Conservation (phyloP, 768 basidiomycete species). For the Steccherinum ochraceum region DNA sequence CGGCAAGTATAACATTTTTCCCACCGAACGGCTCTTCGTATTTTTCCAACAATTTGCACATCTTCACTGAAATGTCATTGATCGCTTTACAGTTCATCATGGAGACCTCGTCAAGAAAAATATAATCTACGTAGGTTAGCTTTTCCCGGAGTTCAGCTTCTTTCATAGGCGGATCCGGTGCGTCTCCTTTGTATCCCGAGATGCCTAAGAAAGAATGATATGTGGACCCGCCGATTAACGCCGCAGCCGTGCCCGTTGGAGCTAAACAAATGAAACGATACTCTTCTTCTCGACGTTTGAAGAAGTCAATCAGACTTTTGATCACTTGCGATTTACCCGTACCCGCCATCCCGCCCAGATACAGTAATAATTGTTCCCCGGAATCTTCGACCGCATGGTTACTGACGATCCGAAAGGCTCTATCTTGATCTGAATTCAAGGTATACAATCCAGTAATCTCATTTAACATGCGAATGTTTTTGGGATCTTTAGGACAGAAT, state of each 20-base stretch:
- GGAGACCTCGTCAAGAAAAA: conserved; percentile 39
- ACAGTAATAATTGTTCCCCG: conserved; percentile 13
- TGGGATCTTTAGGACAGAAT: background rate
- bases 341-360: conserved; percentile 19
- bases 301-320: conserved; percentile 11
- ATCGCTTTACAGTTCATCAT: conserved; percentile 30
- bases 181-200: background rate
- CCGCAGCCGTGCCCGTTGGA: conserved; percentile 18
- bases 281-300: conserved; percentile 2
- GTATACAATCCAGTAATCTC: conserved; percentile 1
- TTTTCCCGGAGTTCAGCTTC: background rate
- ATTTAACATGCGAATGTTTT: background rate
- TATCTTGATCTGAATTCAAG: conserved; percentile 14
- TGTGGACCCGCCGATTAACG: conserved; percentile 15
- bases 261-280: conserved; percentile 13
- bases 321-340: conserved; percentile 20
- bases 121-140: conserved; percentile 27
- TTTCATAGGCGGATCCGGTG: conserved; percentile 4
- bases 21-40: conserved; percentile 28
- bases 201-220: conserved; percentile 17
- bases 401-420: conserved; percentile 16
- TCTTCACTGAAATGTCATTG: conserved; percentile 20
- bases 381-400: conserved; percentile 7
- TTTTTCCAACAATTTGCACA: conserved; percentile 14
- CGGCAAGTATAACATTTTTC: conserved; percentile 35